A percentile compares a stretch with the other conserved stretches of the same genome.
Conservation (phyloP, 495 filamentous ascomycete genomes). For the Penicillium tannophilum region DNA sequence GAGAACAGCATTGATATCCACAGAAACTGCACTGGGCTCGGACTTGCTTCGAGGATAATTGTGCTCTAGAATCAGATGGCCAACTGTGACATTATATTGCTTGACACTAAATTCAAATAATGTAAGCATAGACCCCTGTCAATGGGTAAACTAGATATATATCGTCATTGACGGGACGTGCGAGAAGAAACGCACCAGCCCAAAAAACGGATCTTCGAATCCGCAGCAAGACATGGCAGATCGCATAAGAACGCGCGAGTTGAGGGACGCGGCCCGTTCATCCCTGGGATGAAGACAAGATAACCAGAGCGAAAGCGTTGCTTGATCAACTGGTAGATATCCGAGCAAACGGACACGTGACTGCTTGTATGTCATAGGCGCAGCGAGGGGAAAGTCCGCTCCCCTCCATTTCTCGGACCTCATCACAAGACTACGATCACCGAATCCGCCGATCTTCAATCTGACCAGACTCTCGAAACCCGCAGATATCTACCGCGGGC, state of each 20-base stretch:
- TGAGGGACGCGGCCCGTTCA: constrained; percentile 66
- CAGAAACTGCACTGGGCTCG: constrained; percentile 48
- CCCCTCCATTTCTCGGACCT: constrained; percentile 26
- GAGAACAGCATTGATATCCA: constrained; percentile 73
- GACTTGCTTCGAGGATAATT: constrained; percentile 52
- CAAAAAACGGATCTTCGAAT: constrained; percentile 84
- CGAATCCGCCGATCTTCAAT: neutral
- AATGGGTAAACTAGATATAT: constrained; percentile 1
- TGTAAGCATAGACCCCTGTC: neutral
- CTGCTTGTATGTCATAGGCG: constrained; percentile 46
- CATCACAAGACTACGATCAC: constrained; percentile 14
- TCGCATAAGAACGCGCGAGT: constrained; percentile 67
- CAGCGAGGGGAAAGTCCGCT: constrained; percentile 39
- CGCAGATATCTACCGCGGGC: neutral
- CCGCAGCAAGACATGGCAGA: constrained; percentile 54
- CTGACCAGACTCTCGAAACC: neutral
- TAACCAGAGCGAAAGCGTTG: neutral
- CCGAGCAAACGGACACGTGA: constrained; percentile 37
- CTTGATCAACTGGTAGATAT: neutral
- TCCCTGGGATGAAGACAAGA: constrained; percentile 25
- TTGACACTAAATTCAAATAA: constrained; percentile 56
- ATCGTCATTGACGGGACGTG: neutral
- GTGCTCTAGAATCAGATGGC: constrained; percentile 66
- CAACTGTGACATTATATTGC: constrained; percentile 62
- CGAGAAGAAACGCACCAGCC: constrained; percentile 68